phyloP scores from a whole-genome alignment of 2,329 filamentous ascomycete species.

The Elsinoe australis region DNA sequence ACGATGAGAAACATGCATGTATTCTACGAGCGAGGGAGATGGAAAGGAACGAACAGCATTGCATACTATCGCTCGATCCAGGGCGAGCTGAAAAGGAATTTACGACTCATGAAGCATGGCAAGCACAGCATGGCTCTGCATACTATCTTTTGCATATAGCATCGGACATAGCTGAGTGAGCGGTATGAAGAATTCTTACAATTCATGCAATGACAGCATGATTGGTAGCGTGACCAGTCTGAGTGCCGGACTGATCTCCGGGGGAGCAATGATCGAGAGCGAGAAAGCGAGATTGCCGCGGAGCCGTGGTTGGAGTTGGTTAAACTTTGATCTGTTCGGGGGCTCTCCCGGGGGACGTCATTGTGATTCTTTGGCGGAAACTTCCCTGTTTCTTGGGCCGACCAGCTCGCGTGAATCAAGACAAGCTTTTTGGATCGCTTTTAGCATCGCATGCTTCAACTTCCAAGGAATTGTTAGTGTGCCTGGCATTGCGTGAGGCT shows the following conservation, averaged over 20 bases:
- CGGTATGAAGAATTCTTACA: background rate
- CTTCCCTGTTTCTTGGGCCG: constrained; percentile 15
- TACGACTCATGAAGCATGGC: constrained; percentile 11
- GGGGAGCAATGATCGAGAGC: no score
- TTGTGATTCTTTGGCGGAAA: background rate
- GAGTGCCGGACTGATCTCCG: no score
- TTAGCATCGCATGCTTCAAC: no score
- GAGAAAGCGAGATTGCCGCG: constrained; percentile 9
- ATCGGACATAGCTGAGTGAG: background rate
- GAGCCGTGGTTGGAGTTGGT: constrained; percentile 4
- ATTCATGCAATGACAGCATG: background rate
- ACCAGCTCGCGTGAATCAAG: background rate
- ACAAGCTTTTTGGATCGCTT: constrained; percentile 14
- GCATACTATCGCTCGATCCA: background rate
- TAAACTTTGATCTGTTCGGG: background rate
- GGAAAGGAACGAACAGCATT: background rate
- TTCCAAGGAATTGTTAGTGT: background rate
- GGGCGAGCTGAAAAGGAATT: background rate
- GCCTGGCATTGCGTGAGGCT: no score
- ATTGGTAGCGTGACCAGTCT: no score
- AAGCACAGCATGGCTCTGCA: background rate
- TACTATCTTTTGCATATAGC: constrained; percentile 16
- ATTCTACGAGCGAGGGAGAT: no score
- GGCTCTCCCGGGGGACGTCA: background rate
- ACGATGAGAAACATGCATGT: no score